Conservation (phyloP, 805 yeast species). For the Zygosaccharomyces lentus region DNA sequence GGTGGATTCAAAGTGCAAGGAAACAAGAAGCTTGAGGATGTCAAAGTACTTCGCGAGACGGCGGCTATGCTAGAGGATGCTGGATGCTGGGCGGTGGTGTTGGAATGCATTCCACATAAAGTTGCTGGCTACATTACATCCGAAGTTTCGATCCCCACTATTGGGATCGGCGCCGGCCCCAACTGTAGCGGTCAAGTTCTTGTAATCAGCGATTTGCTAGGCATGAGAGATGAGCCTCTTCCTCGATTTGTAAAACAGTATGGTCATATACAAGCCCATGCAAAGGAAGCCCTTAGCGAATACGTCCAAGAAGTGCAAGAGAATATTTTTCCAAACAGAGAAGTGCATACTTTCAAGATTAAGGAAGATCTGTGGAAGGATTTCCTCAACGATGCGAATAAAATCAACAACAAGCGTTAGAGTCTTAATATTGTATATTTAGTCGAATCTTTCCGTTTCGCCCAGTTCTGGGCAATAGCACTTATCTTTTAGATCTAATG, state of each 20-base stretch:
- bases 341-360: slow-evolving; percentile 62
- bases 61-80: slow-evolving; percentile 66
- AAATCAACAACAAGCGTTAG: neutral
- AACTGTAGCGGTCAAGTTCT: slow-evolving; percentile 83
- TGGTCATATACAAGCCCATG: slow-evolving; percentile 45
- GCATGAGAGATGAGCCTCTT: slow-evolving; percentile 54
- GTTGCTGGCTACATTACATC: slow-evolving; percentile 63
- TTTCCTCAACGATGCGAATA: slow-evolving; percentile 28
- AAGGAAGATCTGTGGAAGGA: slow-evolving; percentile 55
- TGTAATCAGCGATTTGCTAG: slow-evolving; percentile 80
- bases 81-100: slow-evolving; percentile 69
- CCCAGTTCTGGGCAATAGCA: slow-evolving; percentile 73
- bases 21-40: slow-evolving; percentile 45
- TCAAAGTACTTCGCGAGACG: slow-evolving; percentile 55
- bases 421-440: neutral
- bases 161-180: slow-evolving; percentile 95
- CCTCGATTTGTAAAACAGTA: slow-evolving; percentile 79
- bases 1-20: slow-evolving; percentile 94
- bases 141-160: slow-evolving; percentile 65
- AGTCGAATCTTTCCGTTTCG: slow-evolving; percentile 50
- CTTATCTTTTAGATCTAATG: slow-evolving; percentile 33
- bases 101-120: slow-evolving; percentile 82
- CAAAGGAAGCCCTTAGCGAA: slow-evolving; percentile 46
- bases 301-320: slow-evolving; percentile 59
- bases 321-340: slow-evolving; percentile 55